These are phyloP conservation scores for Hericium alpestre DNA, from an alignment of 768 basidiomycete species.

Conservation along the genomic window DNA sequence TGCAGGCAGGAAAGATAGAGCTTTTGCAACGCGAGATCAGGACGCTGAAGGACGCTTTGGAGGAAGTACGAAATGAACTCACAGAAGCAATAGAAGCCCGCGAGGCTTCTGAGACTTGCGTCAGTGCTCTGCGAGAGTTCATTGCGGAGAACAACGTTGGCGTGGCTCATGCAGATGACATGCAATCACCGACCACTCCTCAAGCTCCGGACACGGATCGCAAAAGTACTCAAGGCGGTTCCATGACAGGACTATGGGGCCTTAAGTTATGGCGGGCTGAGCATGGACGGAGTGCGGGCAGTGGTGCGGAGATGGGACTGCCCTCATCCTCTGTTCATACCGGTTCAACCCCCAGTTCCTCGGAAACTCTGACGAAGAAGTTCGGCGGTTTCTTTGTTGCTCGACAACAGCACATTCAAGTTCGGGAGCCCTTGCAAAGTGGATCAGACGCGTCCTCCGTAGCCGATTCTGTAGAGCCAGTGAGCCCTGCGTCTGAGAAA, in stretches of 20 bases:
- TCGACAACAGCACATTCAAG: slow-evolving; percentile 25
- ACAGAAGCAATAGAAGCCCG: slow-evolving; percentile 72
- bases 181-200: slow-evolving; percentile 6
- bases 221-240: slow-evolving; percentile 12
- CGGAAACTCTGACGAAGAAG: slow-evolving; percentile 30
- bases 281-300: not conserved
- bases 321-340: slow-evolving; percentile 2
- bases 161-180: slow-evolving; percentile 12
- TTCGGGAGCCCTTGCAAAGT: slow-evolving; percentile 34
- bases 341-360: slow-evolving; percentile 2
- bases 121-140: slow-evolving; percentile 72
- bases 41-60: slow-evolving; percentile 46
- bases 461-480: slow-evolving; percentile 36
- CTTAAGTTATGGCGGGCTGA: slow-evolving; percentile 12
- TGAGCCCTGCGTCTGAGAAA: slow-evolving; percentile 34
- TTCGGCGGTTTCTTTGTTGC: slow-evolving; percentile 63
- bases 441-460: slow-evolving; percentile 51
- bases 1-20: slow-evolving; percentile 33
- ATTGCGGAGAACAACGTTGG: slow-evolving; percentile 69
- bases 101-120: slow-evolving; percentile 80
- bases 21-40: slow-evolving; percentile 50
- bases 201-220: slow-evolving; percentile 6
- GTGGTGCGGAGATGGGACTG: slow-evolving; percentile 1
- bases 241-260: slow-evolving; percentile 10
- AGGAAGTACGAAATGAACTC: slow-evolving; percentile 56